Conservation (phyloP, 176 grass and related monocot genomes). For the Zoysia japonica region DNA sequence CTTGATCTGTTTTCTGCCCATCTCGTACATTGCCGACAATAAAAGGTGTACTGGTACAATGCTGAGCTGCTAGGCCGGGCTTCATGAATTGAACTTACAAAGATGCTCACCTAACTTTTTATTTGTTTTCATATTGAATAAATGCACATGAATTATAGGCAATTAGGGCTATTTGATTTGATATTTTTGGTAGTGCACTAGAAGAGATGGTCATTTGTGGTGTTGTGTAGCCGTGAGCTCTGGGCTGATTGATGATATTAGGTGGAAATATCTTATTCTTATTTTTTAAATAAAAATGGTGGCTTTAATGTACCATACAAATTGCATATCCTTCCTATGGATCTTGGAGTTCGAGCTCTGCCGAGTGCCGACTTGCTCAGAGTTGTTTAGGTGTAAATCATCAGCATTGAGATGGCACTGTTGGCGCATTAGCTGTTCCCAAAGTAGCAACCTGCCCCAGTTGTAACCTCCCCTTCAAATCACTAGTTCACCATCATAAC, state of each 20-base stretch:
- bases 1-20: neutral
- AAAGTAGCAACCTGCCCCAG: neutral
- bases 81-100: neutral
- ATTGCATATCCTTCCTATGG: neutral
- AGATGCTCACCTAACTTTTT: neutral
- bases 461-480: neutral
- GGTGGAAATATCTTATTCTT: neutral
- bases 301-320: neutral
- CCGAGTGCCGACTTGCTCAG: neutral
- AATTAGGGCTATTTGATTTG: neutral
- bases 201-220: neutral
- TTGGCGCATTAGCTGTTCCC: constrained; percentile 22
- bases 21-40: constrained; percentile 22
- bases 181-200: neutral
- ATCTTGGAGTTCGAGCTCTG: neutral
- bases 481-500: neutral
- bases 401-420: neutral
- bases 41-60: neutral
- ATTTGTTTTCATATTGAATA: neutral
- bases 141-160: neutral
- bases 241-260: neutral
- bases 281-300: neutral
- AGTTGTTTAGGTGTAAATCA: constrained; percentile 8
- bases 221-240: neutral
- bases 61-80: neutral